phyloP scores from a whole-genome alignment of 2,329 filamentous ascomycete species.

The Byssochlamys sp. region DNA sequence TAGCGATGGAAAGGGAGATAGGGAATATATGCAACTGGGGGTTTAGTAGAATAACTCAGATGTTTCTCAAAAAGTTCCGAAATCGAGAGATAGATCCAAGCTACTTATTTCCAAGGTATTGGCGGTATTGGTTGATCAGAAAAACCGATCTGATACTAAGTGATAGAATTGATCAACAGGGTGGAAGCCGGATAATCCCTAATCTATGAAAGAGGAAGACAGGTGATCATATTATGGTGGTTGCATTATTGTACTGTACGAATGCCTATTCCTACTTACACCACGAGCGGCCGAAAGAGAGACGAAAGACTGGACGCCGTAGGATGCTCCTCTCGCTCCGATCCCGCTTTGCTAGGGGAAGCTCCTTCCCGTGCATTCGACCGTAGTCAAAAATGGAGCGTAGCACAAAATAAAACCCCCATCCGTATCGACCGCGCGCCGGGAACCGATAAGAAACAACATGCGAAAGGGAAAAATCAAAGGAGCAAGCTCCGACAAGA shows the following conservation, averaged over 20 bases:
- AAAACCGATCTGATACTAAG: no score
- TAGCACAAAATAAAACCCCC: conserved; percentile 11
- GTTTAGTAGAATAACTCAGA: no score
- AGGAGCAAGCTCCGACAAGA: conserved; percentile 13
- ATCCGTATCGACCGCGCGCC: conserved; percentile 25
- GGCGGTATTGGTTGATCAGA: no score
- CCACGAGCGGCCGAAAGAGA: background rate
- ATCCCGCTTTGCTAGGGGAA: conserved; percentile 3
- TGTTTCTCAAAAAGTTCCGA: no score
- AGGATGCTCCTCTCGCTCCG: conserved; percentile 1
- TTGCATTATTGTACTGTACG: background rate
- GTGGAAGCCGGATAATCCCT: no score
- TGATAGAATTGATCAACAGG: no score
- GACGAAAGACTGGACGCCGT: conserved; percentile 2
- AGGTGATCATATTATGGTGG: background rate
- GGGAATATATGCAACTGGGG: no score
- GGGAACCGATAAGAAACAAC: conserved; percentile 14
- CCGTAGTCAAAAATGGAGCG: conserved; percentile 6
- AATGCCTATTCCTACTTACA: background rate
- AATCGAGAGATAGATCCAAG: no score
- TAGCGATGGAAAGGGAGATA: no score
- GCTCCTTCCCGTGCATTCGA: conserved; percentile 3
- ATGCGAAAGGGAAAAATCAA: conserved; percentile 12
- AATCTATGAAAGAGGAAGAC: background rate
- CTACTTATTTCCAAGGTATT: no score